phyloP scores from a whole-genome alignment of 257 asterid species.

The Gentiana macrophylla region DNA sequence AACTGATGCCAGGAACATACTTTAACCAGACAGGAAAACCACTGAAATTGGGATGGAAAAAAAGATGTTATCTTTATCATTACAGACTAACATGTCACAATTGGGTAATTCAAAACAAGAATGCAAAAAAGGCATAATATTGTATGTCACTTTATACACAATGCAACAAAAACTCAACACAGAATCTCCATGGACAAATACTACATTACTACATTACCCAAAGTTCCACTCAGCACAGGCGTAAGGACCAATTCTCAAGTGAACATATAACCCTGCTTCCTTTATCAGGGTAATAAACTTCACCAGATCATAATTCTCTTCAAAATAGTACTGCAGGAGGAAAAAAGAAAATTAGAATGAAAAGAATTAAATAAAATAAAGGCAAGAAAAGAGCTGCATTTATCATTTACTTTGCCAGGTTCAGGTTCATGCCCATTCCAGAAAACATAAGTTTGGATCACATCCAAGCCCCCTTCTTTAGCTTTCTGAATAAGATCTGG shows the following conservation, averaged over 20 bases:
- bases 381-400: slow-evolving; percentile 1
- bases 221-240: slow-evolving; percentile 98
- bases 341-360: not conserved
- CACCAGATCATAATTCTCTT: slow-evolving; percentile 79
- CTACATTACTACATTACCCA: slow-evolving; percentile 39
- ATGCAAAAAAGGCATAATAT: not conserved
- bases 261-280: slow-evolving; percentile 69
- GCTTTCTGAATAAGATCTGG: slow-evolving; percentile 91
- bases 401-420: slow-evolving; percentile 55
- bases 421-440: slow-evolving; percentile 98
- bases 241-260: slow-evolving; percentile 88
- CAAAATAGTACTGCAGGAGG: slow-evolving; percentile 64
- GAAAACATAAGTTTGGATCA: slow-evolving; percentile 84
- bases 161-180: not conserved
- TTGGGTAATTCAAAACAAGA: slow-evolving; percentile 7
- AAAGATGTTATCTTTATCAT: not conserved
- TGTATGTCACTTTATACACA: no score
- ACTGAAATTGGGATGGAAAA: slow-evolving; percentile 14
- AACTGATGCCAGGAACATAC: slow-evolving; percentile 32
- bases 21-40: slow-evolving; percentile 39
- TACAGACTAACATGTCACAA: no score
- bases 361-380: not conserved
- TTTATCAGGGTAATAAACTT: slow-evolving; percentile 75
- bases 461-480: slow-evolving; percentile 91
- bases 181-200: not conserved